phyloP scores from a whole-genome alignment of 148 eudicot species.

The Rhododendron henanense region DNA sequence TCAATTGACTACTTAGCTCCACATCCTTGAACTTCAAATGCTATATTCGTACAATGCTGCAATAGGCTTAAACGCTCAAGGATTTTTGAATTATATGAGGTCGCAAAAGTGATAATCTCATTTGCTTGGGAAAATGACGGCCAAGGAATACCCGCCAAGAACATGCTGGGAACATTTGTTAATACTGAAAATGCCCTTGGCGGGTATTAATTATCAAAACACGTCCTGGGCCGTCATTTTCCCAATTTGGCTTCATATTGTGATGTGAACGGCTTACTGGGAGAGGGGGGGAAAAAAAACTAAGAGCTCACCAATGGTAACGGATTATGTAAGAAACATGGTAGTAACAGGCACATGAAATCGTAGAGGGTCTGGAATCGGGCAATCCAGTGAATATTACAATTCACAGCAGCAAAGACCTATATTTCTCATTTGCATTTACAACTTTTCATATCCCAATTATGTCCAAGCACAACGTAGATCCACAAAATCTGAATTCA shows the following conservation, averaged over 20 bases:
- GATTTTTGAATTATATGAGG: not conserved
- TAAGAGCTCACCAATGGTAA: not conserved
- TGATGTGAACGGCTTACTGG: not conserved
- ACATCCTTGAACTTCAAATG: not conserved
- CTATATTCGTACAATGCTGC: not conserved
- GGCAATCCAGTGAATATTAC: not conserved
- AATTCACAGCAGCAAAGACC: not conserved
- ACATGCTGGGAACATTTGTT: too few species aligned
- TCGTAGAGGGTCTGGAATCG: not conserved
- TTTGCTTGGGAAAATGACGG: not conserved
- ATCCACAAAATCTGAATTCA: not conserved
- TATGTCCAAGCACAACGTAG: not conserved
- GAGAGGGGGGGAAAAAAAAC: not conserved
- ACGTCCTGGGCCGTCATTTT: too few species aligned
- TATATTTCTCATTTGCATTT: not conserved
- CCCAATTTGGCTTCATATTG: not conserved
- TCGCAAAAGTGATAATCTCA: not conserved
- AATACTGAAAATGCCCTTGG: too few species aligned
- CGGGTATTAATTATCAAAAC: too few species aligned
- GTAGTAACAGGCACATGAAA: not conserved
- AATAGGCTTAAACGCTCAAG: not conserved
- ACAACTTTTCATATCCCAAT: not conserved
- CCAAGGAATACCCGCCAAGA: too few species aligned
- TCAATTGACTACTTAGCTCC: not conserved
- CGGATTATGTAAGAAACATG: not conserved